Conservation (phyloP, 306 rosid genomes). For the Crotalaria pallida region DNA sequence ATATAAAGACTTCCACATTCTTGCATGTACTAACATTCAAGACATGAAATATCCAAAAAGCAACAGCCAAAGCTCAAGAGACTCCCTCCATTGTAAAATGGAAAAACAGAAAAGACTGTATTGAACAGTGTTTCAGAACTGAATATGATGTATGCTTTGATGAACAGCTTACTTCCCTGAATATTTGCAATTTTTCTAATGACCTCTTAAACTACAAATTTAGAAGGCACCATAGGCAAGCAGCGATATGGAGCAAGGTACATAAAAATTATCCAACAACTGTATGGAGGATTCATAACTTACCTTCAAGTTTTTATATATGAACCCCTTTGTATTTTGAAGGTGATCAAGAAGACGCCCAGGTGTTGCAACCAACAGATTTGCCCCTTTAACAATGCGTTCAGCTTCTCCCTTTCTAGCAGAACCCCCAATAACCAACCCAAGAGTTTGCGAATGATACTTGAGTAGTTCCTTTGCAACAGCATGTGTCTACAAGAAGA, state of each 20-base stretch:
- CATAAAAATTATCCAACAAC: too few relatives aligned
- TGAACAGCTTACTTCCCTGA: neutral
- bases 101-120: neutral
- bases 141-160: neutral
- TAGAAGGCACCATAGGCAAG: neutral
- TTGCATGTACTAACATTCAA: neutral
- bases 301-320: slow-evolving; percentile 74
- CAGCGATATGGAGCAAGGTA: neutral
- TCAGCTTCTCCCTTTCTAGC: slow-evolving; percentile 87
- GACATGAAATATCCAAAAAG: neutral
- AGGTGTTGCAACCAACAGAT: slow-evolving; percentile 86
- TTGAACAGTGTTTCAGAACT: too few relatives aligned
- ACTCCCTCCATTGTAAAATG: neutral
- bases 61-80: neutral
- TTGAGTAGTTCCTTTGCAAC: slow-evolving; percentile 88
- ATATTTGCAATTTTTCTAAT: neutral
- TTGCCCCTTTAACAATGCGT: slow-evolving; percentile 75
- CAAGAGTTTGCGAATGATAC: slow-evolving; percentile 88
- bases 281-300: neutral
- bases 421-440: slow-evolving; percentile 81
- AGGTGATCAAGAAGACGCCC: slow-evolving; percentile 98
- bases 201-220: neutral
- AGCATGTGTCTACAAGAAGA: slow-evolving; percentile 67
- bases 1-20: slow-evolving; percentile 20
- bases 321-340: slow-evolving; percentile 76